Conservation (phyloP, 768 basidiomycete species). For the Amanita pseudoporphyria region DNA sequence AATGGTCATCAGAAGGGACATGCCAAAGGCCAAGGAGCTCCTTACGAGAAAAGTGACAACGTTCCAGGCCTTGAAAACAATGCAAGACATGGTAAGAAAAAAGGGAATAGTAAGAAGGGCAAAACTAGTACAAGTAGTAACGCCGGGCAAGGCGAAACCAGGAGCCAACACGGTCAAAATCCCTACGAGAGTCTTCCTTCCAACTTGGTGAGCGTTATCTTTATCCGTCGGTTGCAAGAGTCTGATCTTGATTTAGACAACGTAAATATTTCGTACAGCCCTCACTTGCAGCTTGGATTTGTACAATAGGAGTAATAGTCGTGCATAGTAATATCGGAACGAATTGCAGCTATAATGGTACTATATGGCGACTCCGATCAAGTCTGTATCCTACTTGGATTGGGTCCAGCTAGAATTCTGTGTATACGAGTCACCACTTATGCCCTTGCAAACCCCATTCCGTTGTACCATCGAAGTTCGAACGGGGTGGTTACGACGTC, state of each 20-base stretch:
- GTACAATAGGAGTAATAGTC: not conserved
- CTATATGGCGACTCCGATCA: slow-evolving; percentile 2
- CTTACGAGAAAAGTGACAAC: not conserved
- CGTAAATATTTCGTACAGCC: not conserved
- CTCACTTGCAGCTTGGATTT: too few relatives aligned
- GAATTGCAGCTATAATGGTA: not conserved
- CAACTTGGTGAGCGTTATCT: not conserved
- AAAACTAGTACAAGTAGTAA: not conserved
- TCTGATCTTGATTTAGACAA: not conserved
- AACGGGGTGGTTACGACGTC: not conserved
- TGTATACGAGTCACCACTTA: not conserved
- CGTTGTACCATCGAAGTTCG: not conserved
- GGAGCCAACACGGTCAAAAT: not conserved
- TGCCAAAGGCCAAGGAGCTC: not conserved
- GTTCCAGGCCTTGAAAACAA: not conserved
- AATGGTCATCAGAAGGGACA: not conserved
- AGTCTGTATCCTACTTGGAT: not conserved
- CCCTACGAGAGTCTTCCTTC: not conserved
- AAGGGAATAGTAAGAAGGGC: not conserved
- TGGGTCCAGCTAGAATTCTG: not conserved
- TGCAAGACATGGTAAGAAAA: not conserved
- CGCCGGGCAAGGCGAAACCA: not conserved
- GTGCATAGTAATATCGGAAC: not conserved
- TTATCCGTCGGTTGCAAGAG: too few relatives aligned
- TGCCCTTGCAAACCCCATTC: not conserved